phyloP scores from a whole-genome alignment of 352 stramenopile species.

The Hyaloperonospora arabidopsidis region DNA sequence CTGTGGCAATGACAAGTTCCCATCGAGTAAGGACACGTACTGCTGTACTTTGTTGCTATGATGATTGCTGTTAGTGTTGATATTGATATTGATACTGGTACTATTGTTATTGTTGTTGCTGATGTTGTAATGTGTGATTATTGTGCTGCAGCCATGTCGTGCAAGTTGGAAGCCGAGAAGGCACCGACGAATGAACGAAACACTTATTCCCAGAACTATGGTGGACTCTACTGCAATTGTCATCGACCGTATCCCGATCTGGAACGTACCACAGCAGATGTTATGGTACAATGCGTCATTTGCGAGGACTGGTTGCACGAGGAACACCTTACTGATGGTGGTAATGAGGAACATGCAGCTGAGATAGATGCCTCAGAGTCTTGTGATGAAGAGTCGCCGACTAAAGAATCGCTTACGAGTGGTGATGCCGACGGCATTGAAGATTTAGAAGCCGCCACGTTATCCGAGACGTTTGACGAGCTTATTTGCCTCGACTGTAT shows the following conservation, averaged over 20 bases:
- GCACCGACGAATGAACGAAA: conserved; percentile 43
- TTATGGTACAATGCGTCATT: conserved; percentile 73
- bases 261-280: conserved; percentile 49
- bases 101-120: neutral
- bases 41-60: neutral
- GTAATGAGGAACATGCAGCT: conserved; percentile 6
- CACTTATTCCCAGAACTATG: conserved; percentile 69
- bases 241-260: conserved; percentile 69
- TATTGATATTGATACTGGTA: too few species aligned
- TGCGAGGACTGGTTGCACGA: conserved; percentile 78
- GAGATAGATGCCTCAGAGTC: neutral
- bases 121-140: conserved; percentile 1
- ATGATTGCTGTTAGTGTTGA: neutral
- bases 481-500: conserved; percentile 62
- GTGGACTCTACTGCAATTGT: conserved; percentile 58
- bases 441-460: conserved; percentile 6
- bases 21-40: conserved; percentile 15
- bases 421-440: conserved; percentile 3
- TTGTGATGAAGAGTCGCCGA: conserved; percentile 7
- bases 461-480: conserved; percentile 48
- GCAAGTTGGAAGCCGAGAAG: conserved; percentile 53
- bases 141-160: conserved; percentile 28
- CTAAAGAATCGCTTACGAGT: conserved; percentile 3
- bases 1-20: conserved; percentile 63
- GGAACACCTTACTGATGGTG: conserved; percentile 42